Conservation (phyloP, 2,329 filamentous ascomycete species). For the Botryotinia narcissicola region DNA sequence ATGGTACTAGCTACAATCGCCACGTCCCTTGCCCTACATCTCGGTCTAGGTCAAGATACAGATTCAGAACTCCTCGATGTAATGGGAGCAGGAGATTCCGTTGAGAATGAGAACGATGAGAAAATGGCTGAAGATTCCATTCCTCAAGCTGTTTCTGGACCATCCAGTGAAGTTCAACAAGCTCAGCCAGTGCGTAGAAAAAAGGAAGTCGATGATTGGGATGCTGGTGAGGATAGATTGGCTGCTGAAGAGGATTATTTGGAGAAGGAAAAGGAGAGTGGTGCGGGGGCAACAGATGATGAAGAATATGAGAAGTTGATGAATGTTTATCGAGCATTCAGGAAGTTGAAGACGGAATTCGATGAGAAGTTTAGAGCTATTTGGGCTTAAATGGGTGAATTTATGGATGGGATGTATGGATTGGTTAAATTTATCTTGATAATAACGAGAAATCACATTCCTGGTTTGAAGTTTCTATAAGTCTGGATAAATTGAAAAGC, state of each 20-base stretch:
- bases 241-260: constrained; percentile 39
- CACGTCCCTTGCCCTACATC: constrained; percentile 58
- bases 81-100: constrained; percentile 49
- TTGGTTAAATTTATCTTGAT: not conserved
- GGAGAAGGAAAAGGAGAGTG: constrained; percentile 39
- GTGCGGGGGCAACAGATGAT: constrained; percentile 34
- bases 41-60: constrained; percentile 51
- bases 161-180: constrained; percentile 17
- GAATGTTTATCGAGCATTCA: constrained; percentile 59
- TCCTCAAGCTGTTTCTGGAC: constrained; percentile 18
- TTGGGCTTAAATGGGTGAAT: constrained; percentile 31
- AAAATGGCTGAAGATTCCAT: constrained; percentile 37
- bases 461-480: not conserved
- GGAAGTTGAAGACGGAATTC: constrained; percentile 56
- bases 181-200: constrained; percentile 26
- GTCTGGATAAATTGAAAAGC: not conserved
- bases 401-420: not conserved
- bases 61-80: constrained; percentile 46
- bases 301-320: constrained; percentile 48
- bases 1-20: constrained; percentile 68
- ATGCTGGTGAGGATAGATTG: constrained; percentile 43
- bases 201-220: constrained; percentile 51
- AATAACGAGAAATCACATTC: not conserved
- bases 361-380: constrained; percentile 55
- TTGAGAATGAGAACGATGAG: constrained; percentile 42